Percentiles rank a stretch among this genome's conserved stretches.
Evolutionary conservation across 257 asterid genomes (phyloP).

Genomic region (Verbena officinalis): DNA sequence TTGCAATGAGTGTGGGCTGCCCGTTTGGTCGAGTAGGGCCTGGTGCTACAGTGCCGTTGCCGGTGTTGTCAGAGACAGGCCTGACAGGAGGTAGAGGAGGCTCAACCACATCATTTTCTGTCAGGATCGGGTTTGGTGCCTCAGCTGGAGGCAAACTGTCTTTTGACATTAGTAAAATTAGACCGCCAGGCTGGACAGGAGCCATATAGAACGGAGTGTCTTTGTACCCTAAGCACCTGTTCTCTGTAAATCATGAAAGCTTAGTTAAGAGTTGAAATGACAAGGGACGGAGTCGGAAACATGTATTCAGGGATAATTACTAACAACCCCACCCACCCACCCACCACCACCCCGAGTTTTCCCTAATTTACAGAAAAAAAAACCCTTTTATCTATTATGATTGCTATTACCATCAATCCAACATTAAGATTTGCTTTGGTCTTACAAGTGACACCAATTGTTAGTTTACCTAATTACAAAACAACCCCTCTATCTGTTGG

Average conservation of each 20-base stretch:
- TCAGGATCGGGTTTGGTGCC: slow-evolving; percentile 70
- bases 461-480: too few species aligned
- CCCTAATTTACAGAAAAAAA: too few species aligned
- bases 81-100: slow-evolving; percentile 80
- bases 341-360: too few species aligned
- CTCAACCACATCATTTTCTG: slow-evolving; percentile 50
- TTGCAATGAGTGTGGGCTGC: slow-evolving; percentile 49
- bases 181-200: slow-evolving; percentile 57
- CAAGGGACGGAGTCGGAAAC: too few species aligned
- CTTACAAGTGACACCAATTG: too few species aligned
- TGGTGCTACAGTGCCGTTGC: slow-evolving; percentile 39
- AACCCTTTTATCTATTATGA: too few species aligned
- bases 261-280: neutral
- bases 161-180: slow-evolving; percentile 38
- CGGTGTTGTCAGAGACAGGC: slow-evolving; percentile 27
- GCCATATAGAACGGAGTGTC: slow-evolving; percentile 57
- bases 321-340: too few species aligned
- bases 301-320: too few species aligned
- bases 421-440: too few species aligned
- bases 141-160: slow-evolving; percentile 58
- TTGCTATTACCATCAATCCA: too few species aligned
- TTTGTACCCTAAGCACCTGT: slow-evolving; percentile 65
- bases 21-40: slow-evolving; percentile 53
- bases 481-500: too few species aligned
- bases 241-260: slow-evolving; percentile 49